Base-by-base conservation (phyloP, 306 rosid genomes). In the Gleditsia sinensis region DNA sequence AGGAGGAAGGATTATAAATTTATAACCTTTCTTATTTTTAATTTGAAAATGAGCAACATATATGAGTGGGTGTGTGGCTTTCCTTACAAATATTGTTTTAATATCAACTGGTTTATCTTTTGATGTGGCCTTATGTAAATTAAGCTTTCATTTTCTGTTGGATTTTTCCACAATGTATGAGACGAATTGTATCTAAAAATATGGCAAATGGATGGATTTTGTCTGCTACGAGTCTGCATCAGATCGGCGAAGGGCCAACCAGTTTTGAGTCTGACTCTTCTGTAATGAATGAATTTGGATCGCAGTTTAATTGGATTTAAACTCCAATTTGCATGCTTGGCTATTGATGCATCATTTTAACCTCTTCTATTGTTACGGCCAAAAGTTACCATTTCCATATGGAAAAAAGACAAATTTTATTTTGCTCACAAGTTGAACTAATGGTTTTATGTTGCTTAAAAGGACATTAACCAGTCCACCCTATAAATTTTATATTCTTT, bases 211-310 rank as follows among this genome's bases (percentile, higher is more conserved):
- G 71, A 58, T 14, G 45, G 66, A 16, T 62, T 65, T 74, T 84
- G 85, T 80, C 81, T 59, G 79, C 75, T 79, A 74, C 80, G 88
- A 83, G 82, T 60, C 59, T 75, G 92, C 82, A 85, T 82, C 80
- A 40, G 68, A n/a, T n/a, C n/a, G n/a, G n/a, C n/a, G n/a, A n/a
- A n/a, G n/a, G n/a, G n/a, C n/a, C n/a, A n/a, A n/a, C n/a, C n/a
- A n/a, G n/a, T n/a, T n/a, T n/a, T n/a, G n/a, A n/a, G n/a, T n/a
- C n/a, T n/a, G n/a, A n/a, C n/a, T n/a, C 82, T 75, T 72, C 57
- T 82, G 81, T 70, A 59, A 53, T 56, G 65, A 72, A 71, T 70
- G 70, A 12, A 50, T 40, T 75, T 79, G 65, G 67, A 75, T 77
- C 79, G 54, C 55, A 70, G 62, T 27, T 62, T 70, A 69, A 39